phyloP scores from a whole-genome alignment of 106 monocot species.

The Dactylorhiza incarnata region DNA sequence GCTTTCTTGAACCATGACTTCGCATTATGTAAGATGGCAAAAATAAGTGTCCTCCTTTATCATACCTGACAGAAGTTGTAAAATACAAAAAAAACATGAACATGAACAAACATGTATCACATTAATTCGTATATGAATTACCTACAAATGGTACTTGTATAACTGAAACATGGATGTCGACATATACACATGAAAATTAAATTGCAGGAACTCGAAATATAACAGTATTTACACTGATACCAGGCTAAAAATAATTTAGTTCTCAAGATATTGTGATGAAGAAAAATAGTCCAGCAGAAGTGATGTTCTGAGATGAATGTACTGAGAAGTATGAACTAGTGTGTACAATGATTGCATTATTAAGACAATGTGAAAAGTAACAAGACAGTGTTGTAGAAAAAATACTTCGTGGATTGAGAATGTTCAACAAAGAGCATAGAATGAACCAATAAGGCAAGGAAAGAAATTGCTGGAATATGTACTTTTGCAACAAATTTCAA shows the following conservation, averaged over 20 bases:
- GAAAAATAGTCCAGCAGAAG: neutral
- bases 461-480: neutral
- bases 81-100: neutral
- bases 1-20: slow-evolving; percentile 78
- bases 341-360: neutral
- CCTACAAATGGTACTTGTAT: neutral
- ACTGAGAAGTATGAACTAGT: neutral
- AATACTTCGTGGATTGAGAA: neutral
- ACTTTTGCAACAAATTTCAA: neutral
- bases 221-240: neutral
- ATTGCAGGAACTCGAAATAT: neutral
- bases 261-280: neutral
- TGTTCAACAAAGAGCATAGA: neutral
- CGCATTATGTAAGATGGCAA: slow-evolving; percentile 92
- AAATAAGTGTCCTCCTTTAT: slow-evolving; percentile 86
- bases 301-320: neutral
- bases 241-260: neutral
- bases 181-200: neutral
- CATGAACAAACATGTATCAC: neutral
- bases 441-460: neutral
- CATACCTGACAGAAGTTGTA: slow-evolving; percentile 49
- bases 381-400: neutral
- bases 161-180: neutral
- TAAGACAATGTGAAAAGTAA: neutral
- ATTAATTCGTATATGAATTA: neutral